Evolutionary conservation across 176 grass and related monocot genomes (phyloP).

Genomic region (Bromus sterilis): DNA sequence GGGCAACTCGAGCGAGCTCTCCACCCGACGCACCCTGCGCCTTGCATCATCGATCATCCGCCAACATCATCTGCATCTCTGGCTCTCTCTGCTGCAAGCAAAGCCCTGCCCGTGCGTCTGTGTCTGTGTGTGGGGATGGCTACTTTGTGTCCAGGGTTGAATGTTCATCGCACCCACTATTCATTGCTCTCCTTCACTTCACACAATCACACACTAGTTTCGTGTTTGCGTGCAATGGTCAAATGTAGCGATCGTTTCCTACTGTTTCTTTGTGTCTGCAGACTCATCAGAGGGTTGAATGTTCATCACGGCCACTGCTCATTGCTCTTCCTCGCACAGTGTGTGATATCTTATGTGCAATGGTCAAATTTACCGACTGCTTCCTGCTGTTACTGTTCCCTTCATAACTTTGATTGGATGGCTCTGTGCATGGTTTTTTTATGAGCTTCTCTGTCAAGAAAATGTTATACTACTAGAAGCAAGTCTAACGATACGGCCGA

Average conservation of each 20-base stretch:
- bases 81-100: neutral
- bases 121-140: neutral
- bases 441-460: neutral
- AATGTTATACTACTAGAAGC: neutral
- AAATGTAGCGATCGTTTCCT: neutral
- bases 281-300: neutral
- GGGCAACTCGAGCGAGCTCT: neutral
- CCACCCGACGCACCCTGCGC: conserved; percentile 27
- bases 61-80: neutral
- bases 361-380: neutral
- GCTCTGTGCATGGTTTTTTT: neutral
- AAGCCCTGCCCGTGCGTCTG: conserved; percentile 8
- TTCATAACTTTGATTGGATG: neutral
- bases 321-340: neutral
- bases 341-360: neutral
- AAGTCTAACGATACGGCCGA: neutral
- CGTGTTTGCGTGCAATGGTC: neutral
- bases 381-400: neutral
- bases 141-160: neutral
- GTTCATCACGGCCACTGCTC: neutral
- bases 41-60: too few relatives aligned
- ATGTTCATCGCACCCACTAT: neutral
- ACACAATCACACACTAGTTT: too few relatives aligned
- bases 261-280: neutral
- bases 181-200: too few relatives aligned